phyloP scores from a whole-genome alignment of 495 filamentous ascomycete species.

The Annulohypoxylon bovei region DNA sequence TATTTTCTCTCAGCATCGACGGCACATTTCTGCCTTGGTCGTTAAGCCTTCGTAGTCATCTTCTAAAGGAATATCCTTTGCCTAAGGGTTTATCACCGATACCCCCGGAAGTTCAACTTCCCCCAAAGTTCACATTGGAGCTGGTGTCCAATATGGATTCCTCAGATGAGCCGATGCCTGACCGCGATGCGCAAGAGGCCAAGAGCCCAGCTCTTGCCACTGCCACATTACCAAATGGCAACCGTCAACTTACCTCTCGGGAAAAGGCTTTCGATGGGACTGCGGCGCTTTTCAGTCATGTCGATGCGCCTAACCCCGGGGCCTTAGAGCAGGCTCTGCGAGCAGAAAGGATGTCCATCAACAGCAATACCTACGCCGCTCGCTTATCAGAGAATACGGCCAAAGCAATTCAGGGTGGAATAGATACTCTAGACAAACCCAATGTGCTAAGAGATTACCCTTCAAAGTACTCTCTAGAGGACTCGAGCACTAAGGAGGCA shows the following conservation, averaged over 20 bases:
- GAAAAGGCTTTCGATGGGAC: slow-evolving; percentile 31
- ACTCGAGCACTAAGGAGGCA: slow-evolving; percentile 6
- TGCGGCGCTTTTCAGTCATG: slow-evolving; percentile 41
- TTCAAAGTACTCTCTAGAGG: slow-evolving; percentile 46
- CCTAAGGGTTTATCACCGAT: slow-evolving; percentile 73
- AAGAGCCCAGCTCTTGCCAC: not conserved
- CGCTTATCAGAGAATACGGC: slow-evolving; percentile 41
- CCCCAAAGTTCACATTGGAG: slow-evolving; percentile 80
- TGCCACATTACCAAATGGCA: slow-evolving; percentile 3
- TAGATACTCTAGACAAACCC: slow-evolving; percentile 46
- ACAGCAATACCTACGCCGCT: slow-evolving; percentile 29
- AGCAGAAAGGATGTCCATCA: slow-evolving; percentile 30
- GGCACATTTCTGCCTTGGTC: slow-evolving; percentile 85
- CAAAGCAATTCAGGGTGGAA: slow-evolving; percentile 16
- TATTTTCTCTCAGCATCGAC: slow-evolving; percentile 64
- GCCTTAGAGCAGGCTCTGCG: slow-evolving; percentile 19
- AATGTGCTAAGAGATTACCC: slow-evolving; percentile 50
- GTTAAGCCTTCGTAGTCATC: slow-evolving; percentile 66
- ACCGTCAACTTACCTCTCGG: not conserved
- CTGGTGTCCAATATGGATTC: slow-evolving; percentile 45
- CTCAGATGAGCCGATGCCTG: slow-evolving; percentile 28
- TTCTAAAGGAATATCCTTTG: slow-evolving; percentile 76
- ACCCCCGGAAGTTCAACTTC: slow-evolving; percentile 76
- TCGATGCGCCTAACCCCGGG: slow-evolving; percentile 19
- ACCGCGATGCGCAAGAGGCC: slow-evolving; percentile 4